Percentiles rank a stretch among this genome's conserved stretches.
phyloP scores from a whole-genome alignment of 176 grass and related monocot species.

The Carex cristatella region DNA sequence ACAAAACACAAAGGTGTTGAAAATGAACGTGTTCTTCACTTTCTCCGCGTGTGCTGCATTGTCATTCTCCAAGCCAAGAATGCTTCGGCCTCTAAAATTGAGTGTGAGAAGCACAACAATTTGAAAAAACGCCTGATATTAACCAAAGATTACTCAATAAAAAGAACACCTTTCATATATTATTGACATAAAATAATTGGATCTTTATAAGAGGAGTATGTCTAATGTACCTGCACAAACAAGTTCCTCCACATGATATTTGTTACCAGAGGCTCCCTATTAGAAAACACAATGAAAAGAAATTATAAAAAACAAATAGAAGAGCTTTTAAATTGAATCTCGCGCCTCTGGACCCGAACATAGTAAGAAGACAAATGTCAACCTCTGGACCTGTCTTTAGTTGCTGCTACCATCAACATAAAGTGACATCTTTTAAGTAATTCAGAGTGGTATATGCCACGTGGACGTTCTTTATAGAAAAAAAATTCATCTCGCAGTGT shows the following conservation, averaged over 20 bases:
- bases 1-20: conserved; percentile 93
- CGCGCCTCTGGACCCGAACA: too few relatives aligned
- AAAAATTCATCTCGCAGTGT: background rate
- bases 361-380: background rate
- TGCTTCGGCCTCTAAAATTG: conserved; percentile 60
- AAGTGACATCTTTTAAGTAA: background rate
- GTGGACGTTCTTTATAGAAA: background rate
- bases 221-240: conserved; percentile 64
- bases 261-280: conserved; percentile 83
- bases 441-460: background rate
- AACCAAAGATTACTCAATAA: conserved; percentile 3
- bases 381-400: background rate
- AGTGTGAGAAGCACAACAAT: conserved; percentile 68
- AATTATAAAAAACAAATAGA: conserved; percentile 16
- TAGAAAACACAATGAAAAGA: conserved; percentile 18
- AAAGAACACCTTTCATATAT: background rate
- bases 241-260: conserved; percentile 99
- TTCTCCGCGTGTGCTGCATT: conserved; percentile 54
- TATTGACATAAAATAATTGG: background rate
- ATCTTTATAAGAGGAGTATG: background rate
- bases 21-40: conserved; percentile 93
- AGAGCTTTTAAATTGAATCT: background rate
- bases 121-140: conserved; percentile 74
- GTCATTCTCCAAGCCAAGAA: conserved; percentile 62
- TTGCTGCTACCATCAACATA: background rate